Evolutionary conservation across 768 basidiomycete genomes (phyloP), one percentile per base, ranked within the genome.

Genomic region (Crucibulum laeve): DNA sequence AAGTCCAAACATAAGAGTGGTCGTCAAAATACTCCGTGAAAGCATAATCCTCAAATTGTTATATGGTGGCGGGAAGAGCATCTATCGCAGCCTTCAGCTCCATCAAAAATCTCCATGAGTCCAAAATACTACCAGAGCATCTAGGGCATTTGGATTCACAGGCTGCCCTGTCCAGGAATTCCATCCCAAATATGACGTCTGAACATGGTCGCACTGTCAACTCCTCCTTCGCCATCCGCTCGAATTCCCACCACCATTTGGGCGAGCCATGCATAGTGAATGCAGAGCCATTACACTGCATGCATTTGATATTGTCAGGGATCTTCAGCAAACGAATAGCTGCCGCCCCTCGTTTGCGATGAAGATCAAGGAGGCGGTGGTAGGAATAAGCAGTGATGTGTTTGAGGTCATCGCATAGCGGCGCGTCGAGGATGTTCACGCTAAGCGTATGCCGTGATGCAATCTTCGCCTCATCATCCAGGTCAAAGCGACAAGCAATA

Each of bases 181-280:
- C 62, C 58, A 82, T 64, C 25, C 70, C 68, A 54, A 87, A 86
- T 26, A 88, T 72, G 35, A 73, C 65, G 19, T 75, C 75, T 14
- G 80, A 73, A 43, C 76, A 74, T 28, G 84, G 84, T 33, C 80
- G 66, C 37, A 57, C 53, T 19, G 62, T 60, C 44, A 88, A 61
- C 54, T 87, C 86, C 54, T 74, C 72, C 53, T 54, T 73, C 26
- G 83, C 85, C 44, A 65, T 54, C 55, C 56, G 70, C 57, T 76
- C 72, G 52, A 77, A 89, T 47, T 77, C 76, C 17, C 57, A 55
- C 85, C 84, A 88, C 86, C 84, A 87, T 58, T 72, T 74, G 17
- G 87, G 86, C 4, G 70, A 68, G 4, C 66, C 64, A 45, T 76
- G 65, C 39, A 70, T 62, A 1, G 70, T 65, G 48, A 59, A 58